phyloP scores from a whole-genome alignment of 2,329 filamentous ascomycete genomes.

The Ampelomyces quisqualis region DNA sequence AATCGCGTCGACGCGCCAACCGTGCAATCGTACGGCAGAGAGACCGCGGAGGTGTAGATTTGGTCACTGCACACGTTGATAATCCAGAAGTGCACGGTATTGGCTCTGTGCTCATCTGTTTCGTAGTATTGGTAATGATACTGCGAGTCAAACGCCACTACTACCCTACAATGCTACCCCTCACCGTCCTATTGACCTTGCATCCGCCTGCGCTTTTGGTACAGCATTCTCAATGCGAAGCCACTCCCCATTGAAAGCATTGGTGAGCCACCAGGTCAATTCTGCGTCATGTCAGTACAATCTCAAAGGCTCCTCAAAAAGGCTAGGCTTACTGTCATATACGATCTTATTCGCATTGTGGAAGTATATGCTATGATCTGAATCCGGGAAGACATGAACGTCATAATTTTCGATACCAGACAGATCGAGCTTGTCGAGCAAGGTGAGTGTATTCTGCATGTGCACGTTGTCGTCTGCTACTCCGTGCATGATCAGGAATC shows the following conservation, averaged over 20 bases:
- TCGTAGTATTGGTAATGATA: not conserved
- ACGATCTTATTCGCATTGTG: conserved; percentile 90
- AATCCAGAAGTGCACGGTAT: no score
- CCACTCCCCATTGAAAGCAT: conserved; percentile 98
- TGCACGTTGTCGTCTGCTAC: conserved; percentile 98
- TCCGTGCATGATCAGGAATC: conserved; percentile 95
- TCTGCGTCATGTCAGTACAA: conserved; percentile 51
- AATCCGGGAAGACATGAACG: conserved; percentile 94
- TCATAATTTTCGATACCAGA: conserved; percentile 88
- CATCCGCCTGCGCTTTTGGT: conserved; percentile 45
- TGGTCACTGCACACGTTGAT: not conserved
- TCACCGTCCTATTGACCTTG: conserved; percentile 16
- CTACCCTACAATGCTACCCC: not conserved
- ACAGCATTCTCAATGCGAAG: conserved; percentile 58
- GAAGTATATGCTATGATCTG: conserved; percentile 91
- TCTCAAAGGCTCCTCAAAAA: not conserved
- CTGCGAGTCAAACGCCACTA: not conserved
- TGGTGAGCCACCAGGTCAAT: conserved; percentile 86
- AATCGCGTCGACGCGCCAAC: conserved; percentile 20
- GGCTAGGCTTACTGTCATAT: conserved; percentile 74
- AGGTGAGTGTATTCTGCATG: conserved; percentile 85
- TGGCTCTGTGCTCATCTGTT: no score
- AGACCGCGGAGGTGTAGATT: conserved; percentile 3
- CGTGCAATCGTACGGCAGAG: conserved; percentile 4
- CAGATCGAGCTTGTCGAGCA: conserved; percentile 84